These are phyloP conservation scores for Takashimella tepidaria DNA, from an alignment of 1,284 basidiomycete species.

Conservation along the genomic window DNA sequence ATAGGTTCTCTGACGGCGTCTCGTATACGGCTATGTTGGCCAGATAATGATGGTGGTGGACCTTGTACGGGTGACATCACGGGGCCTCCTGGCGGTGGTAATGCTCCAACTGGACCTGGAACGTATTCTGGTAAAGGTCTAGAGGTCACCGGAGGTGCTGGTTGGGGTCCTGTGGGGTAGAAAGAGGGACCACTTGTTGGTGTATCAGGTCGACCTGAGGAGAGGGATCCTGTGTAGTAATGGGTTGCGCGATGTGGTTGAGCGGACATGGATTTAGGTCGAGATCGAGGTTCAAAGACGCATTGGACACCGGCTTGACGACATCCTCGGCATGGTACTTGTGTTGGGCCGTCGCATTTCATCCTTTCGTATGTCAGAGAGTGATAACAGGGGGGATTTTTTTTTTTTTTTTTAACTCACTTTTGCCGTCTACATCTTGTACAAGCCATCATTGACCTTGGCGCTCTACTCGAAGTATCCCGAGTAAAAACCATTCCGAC, in stretches of 20 bases:
- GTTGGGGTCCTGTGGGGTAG: constrained; percentile 31
- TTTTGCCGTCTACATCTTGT: constrained; percentile 38
- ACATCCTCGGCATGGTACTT: constrained; percentile 43
- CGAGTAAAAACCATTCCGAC: constrained; percentile 25
- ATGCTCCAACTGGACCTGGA: neutral
- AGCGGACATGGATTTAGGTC: constrained; percentile 40
- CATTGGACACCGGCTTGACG: constrained; percentile 39
- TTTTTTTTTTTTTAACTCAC: constrained; percentile 17
- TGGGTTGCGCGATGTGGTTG: constrained; percentile 35
- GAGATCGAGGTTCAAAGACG: constrained; percentile 39
- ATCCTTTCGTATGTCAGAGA: constrained; percentile 22
- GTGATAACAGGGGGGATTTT: neutral
- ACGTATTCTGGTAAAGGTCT: constrained; percentile 29
- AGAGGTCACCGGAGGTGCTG: constrained; percentile 35
- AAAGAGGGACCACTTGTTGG: constrained; percentile 23
- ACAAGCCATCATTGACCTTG: constrained; percentile 47
- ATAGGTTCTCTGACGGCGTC: neutral
- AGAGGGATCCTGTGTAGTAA: constrained; percentile 22
- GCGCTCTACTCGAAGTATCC: constrained; percentile 34
- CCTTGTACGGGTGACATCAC: neutral
- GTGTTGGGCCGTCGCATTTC: constrained; percentile 45
- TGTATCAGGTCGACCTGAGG: constrained; percentile 25
- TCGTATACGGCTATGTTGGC: neutral
- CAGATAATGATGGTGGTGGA: neutral
- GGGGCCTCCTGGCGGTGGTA: constrained; percentile 7